phyloP scores from a whole-genome alignment of 2,329 filamentous ascomycete species.

The Endocalyx cinctus region DNA sequence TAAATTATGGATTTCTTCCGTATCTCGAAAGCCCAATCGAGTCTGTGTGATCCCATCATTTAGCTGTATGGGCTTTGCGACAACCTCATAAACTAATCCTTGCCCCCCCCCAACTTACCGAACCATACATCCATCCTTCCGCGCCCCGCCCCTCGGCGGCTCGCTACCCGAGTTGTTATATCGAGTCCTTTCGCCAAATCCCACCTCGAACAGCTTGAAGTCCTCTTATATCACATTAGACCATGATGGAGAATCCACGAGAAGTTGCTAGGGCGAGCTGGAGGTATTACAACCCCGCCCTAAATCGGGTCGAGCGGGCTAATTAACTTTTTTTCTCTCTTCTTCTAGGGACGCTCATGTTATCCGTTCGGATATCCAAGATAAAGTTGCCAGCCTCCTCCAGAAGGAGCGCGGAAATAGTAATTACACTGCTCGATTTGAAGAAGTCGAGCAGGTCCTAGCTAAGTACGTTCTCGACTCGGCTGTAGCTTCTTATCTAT shows the following conservation, averaged over 20 bases:
- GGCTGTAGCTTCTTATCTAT: conserved; percentile 1
- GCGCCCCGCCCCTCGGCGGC: too few relatives aligned
- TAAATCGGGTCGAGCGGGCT: too few relatives aligned
- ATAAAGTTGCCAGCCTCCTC: conserved; percentile 18
- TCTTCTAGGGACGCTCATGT: conserved; percentile 22
- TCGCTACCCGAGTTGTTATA: too few relatives aligned
- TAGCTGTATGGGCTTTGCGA: conserved; percentile 24
- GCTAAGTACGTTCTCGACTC: conserved; percentile 23
- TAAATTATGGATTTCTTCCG: conserved; percentile 28
- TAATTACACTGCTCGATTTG: conserved; percentile 26
- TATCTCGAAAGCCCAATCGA: conserved; percentile 18
- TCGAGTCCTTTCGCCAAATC: too few relatives aligned
- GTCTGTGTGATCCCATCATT: conserved; percentile 27
- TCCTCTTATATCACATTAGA: too few relatives aligned
- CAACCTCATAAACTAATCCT: conserved; percentile 10
- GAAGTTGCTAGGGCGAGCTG: conserved; percentile 21
- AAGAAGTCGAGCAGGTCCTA: conserved; percentile 25
- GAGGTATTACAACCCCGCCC: too few relatives aligned
- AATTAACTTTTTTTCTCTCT: conserved; percentile 11
- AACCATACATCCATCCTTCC: too few relatives aligned
- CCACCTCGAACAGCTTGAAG: too few relatives aligned
- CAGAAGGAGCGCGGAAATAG: conserved; percentile 24
- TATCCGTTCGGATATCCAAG: conserved; percentile 21
- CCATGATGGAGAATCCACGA: conserved; percentile 22
- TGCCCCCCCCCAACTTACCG: too few relatives aligned